A percentile compares a stretch with the other conserved stretches of the same genome.
These are phyloP conservation scores for Alternaria sp. DNA, from an alignment of 2,329 filamentous ascomycete genomes.

Conservation along the genomic window DNA sequence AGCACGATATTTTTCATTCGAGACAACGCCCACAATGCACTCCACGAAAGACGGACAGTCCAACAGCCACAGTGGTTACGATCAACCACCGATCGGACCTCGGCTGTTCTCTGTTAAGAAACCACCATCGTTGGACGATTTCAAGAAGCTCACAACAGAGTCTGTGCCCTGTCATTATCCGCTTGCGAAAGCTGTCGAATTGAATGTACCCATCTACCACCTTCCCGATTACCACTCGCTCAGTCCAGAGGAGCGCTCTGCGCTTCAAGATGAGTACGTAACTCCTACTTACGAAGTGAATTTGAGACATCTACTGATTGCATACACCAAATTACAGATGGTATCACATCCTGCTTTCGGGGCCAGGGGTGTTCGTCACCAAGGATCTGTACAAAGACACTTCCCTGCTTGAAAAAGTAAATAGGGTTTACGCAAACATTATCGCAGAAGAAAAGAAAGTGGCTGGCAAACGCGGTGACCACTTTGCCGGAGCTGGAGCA, in stretches of 20 bases:
- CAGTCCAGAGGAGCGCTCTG: slow-evolving; percentile 38
- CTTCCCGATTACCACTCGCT: slow-evolving; percentile 51
- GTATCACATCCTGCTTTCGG: slow-evolving; percentile 64
- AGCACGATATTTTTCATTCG: neutral
- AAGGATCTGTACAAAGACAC: slow-evolving; percentile 48
- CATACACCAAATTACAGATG: slow-evolving; percentile 44
- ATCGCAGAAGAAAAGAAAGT: slow-evolving; percentile 61
- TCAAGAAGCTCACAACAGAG: slow-evolving; percentile 57
- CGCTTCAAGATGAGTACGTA: slow-evolving; percentile 63
- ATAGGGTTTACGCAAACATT: slow-evolving; percentile 29
- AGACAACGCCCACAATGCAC: neutral
- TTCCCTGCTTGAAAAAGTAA: slow-evolving; percentile 40
- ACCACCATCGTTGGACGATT: slow-evolving; percentile 53
- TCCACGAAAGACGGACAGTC: neutral
- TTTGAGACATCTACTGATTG: neutral
- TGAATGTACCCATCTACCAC: slow-evolving; percentile 66
- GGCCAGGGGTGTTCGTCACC: slow-evolving; percentile 68
- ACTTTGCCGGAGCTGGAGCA: slow-evolving; percentile 64
- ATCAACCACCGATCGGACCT: slow-evolving; percentile 23
- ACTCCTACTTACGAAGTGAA: neutral
- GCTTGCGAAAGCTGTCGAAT: slow-evolving; percentile 54
- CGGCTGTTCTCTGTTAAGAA: slow-evolving; percentile 41
- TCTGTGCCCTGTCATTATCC: slow-evolving; percentile 55
- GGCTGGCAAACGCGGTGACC: slow-evolving; percentile 61
- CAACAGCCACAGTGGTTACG: neutral